A percentile compares a stretch with the other conserved stretches of the same genome.
Conservation (phyloP, 768 basidiomycete genomes). For the Hericium erinaceus region DNA sequence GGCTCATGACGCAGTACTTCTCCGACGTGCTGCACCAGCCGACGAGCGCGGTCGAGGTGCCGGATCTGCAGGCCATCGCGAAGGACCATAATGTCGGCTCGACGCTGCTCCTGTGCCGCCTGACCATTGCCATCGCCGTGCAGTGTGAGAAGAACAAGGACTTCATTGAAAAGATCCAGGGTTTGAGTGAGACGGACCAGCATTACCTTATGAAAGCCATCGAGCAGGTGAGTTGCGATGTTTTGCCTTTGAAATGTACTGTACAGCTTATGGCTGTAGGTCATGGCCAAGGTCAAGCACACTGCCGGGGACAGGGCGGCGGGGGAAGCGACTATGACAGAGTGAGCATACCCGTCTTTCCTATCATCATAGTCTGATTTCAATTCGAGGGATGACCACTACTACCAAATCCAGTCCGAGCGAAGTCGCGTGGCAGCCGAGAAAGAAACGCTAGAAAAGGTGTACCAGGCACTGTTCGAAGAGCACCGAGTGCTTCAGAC, state of each 20-base stretch:
- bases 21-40: constrained; percentile 77
- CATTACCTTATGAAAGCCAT: constrained; percentile 89
- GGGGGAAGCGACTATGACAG: constrained; percentile 64
- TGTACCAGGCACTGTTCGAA: constrained; percentile 65
- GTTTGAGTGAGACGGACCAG: constrained; percentile 73
- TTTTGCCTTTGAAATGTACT: neutral
- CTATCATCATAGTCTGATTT: neutral
- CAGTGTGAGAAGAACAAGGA: constrained; percentile 85
- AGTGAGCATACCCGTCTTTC: constrained; percentile 39
- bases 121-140: constrained; percentile 79
- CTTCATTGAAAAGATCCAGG: constrained; percentile 84
- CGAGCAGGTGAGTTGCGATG: constrained; percentile 56
- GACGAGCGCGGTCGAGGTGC: constrained; percentile 70
- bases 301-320: constrained; percentile 36
- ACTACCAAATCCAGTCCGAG: constrained; percentile 78
- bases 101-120: constrained; percentile 65
- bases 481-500: constrained; percentile 72
- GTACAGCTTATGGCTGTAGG: constrained; percentile 28
- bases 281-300: constrained; percentile 64
- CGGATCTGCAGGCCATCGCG: constrained; percentile 79
- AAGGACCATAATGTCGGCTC: constrained; percentile 61
- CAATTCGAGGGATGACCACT: constrained; percentile 69
- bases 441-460: constrained; percentile 80
- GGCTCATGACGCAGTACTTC: constrained; percentile 84
- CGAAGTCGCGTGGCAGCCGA: constrained; percentile 68